Base-by-base conservation (phyloP, 257 asterid species). In the Cinchona pubescens region DNA sequence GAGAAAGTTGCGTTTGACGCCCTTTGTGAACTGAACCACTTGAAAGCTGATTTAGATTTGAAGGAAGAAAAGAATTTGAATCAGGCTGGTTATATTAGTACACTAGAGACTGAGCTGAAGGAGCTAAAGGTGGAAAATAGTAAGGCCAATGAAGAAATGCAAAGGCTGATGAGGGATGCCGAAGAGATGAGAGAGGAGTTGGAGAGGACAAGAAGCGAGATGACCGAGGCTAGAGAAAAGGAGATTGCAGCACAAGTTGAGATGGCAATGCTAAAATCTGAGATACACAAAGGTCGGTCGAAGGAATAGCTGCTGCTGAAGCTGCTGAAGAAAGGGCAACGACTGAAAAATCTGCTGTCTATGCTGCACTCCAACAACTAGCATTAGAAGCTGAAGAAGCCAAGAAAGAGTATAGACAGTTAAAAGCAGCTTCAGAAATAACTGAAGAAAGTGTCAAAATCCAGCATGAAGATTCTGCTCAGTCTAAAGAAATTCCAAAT, bases 311-410 rank as follows among this genome's bases (percentile, higher is more conserved):
- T 3, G 87, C 91, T 0, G 72, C 90, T 0, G 92, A 85, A 35
- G 90, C 90, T 16, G 78, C 87, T 13, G 90, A 86, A 63, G 79
- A 84, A 18, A 77, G 83, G 49, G 84, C 82, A 10, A 85, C 85
- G 81, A 32, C 79, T 32, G 93, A 92, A 51, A 86, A 81, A 68
- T 42, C 86, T 0, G 88, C 83, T 0, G 69, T 88, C 0, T 83
- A 83, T 60, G 81, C 72, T 12, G 90, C 88, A 14, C 83, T 87
- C 25, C 91, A 88, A 75, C 89, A 84, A 67, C 79, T 87, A 79
- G 90, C 89, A 32, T 0, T 79, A n/a, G 90, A 86, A 74, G 86
- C 85, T 0, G 91, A 84, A 68, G 90, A 87, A 29, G 81, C 78
- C 21, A 83, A 85, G 79, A 82, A 67, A 27, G 90, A 83, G 75